Conservation (phyloP, 495 filamentous ascomycete genomes). For the Penicillium atrosanguineum region DNA sequence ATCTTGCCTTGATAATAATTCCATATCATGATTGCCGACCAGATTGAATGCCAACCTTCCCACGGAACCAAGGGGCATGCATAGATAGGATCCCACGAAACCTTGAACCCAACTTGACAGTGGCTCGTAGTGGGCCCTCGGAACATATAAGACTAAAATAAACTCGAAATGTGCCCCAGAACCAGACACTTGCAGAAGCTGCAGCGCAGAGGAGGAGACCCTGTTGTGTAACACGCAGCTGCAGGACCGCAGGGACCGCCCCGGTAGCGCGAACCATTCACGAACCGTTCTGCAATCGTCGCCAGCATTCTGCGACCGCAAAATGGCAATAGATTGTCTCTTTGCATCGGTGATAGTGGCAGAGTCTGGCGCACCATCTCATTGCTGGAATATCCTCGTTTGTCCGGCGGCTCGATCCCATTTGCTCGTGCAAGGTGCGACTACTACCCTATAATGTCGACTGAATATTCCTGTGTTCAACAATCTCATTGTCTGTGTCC, state of each 20-base stretch:
- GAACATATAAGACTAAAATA: neutral
- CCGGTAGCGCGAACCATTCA: conserved; percentile 12
- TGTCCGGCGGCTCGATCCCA: neutral
- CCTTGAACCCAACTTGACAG: too few relatives aligned
- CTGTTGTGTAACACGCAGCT: conserved; percentile 16
- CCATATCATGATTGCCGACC: conserved; percentile 20
- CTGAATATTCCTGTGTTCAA: too few relatives aligned
- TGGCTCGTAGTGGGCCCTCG: conserved; percentile 4
- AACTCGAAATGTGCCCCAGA: neutral
- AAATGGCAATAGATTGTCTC: conserved; percentile 9
- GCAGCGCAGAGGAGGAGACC: conserved; percentile 19
- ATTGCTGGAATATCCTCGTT: conserved; percentile 1
- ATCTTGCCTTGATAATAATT: conserved; percentile 26
- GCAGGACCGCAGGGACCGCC: conserved; percentile 3
- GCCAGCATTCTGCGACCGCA: neutral
- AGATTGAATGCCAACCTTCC: too few relatives aligned
- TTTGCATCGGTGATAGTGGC: neutral
- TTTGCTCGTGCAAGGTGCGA: too few relatives aligned
- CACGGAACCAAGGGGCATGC: conserved; percentile 2
- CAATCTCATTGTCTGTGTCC: too few relatives aligned
- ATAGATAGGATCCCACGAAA: neutral
- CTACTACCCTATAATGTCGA: too few relatives aligned
- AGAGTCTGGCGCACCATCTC: neutral
- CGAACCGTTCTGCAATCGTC: neutral
- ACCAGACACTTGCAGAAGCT: conserved; percentile 7